phyloP scores from a whole-genome alignment of 2,329 filamentous ascomycete genomes.

The Ceratocystiopsis minuta region DNA sequence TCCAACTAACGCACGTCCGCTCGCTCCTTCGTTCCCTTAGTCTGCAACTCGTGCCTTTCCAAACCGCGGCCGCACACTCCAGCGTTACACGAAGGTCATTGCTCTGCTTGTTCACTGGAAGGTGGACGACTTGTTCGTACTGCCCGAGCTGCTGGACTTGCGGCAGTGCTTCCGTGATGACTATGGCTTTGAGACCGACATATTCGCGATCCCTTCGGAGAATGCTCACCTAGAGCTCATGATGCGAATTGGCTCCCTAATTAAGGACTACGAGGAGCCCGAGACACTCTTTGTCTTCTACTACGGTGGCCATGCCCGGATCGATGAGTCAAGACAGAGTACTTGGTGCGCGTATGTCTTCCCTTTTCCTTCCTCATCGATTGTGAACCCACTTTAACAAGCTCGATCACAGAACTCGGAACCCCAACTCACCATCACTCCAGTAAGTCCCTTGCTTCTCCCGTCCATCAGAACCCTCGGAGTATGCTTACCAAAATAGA shows the following conservation, averaged over 20 bases:
- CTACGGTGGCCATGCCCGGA: conserved; percentile 41
- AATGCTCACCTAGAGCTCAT: conserved; percentile 41
- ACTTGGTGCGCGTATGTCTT: conserved; percentile 33
- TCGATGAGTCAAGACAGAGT: conserved; percentile 40
- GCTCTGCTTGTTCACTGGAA: conserved; percentile 38
- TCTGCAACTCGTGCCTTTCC: conserved; percentile 38
- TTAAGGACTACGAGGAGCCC: conserved; percentile 33
- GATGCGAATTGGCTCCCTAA: conserved; percentile 35
- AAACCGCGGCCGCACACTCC: conserved; percentile 31
- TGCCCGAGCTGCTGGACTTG: conserved; percentile 38
- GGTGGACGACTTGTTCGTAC: conserved; percentile 38
- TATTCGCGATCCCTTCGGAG: conserved; percentile 38
- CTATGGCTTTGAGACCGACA: conserved; percentile 38
- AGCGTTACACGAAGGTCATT: conserved; percentile 37
- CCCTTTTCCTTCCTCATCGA: too few relatives aligned
- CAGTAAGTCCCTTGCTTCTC: conserved; percentile 18
- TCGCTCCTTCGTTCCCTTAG: conserved; percentile 13
- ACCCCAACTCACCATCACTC: conserved; percentile 33
- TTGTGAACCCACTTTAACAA: too few relatives aligned
- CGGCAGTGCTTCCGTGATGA: conserved; percentile 35
- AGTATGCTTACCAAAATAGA: too few relatives aligned
- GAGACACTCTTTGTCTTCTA: conserved; percentile 40
- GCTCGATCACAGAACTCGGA: conserved; percentile 19
- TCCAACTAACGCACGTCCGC: too few relatives aligned
- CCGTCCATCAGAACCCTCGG: too few relatives aligned